Evolutionary conservation across 805 yeast genomes (phyloP), one percentile per base, ranked within the genome.

Genomic region (Torulaspora maleeae): DNA sequence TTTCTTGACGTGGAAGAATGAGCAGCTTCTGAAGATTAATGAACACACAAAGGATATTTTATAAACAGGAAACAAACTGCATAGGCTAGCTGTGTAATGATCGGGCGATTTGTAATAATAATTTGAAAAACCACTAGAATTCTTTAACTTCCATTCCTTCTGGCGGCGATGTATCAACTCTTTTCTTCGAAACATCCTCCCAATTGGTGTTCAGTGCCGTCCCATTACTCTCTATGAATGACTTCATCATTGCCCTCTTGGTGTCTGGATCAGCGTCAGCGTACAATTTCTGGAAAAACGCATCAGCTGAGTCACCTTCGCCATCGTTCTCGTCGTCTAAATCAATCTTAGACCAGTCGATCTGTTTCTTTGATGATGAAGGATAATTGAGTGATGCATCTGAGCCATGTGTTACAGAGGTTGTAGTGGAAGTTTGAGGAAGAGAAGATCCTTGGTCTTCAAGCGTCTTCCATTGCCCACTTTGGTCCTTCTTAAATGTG

Each of bases 211-310:
- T 86, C 47, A 93, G 71, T 1, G 95, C 79, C 0, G 99, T 93
- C 16, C 99, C 99, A 56, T 86, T 84, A 55, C 95, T 86, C 66
- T 93, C 96, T n/a, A 79, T 73, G 58, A 78, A 93, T 43, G 96
- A 86, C 69, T 93, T 93, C 95, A 87, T 84, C 98, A 93, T 93
- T 1, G 99, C 99, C 41, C 95, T 73, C 54, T 72, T 73, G 1
- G 95, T 83, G 57, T 93, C 96, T 6, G 85, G 93, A 60, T 89
- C 95, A 0, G 95, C 91, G 52, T 76, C 81, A 22, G 75, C 74
- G 67, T 84, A 93, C 9, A 93, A 60, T 51, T 79, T 73, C 54
- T 79, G 77, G 69, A 93, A 93, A 57, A 93, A 90, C 1, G 73
- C 81, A 49, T 80, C 79, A 2, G 79, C 78, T 19, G 75, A 77